Conservation (phyloP, 805 yeast genomes). For the Spathaspora girioi region DNA sequence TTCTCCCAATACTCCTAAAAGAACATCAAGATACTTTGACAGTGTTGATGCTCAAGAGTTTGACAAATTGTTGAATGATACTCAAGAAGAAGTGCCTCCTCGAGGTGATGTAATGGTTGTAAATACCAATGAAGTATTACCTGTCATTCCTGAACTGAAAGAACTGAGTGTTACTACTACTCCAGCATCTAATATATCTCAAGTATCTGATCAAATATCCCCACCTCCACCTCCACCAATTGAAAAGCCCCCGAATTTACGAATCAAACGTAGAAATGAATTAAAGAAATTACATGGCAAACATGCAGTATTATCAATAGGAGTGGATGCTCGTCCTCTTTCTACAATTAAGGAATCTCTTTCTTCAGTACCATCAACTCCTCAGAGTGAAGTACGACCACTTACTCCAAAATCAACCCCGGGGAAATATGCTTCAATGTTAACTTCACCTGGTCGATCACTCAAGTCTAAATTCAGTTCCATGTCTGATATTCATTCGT, state of each 20-base stretch:
- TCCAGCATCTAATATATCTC: background rate
- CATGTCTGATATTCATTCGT: background rate
- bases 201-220: background rate
- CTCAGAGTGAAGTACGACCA: background rate
- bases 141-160: background rate
- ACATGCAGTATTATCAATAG: background rate
- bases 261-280: constrained; percentile 1
- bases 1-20: background rate
- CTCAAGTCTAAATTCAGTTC: background rate
- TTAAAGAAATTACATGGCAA: background rate
- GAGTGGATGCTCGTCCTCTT: background rate
- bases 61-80: constrained; percentile 9
- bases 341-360: background rate
- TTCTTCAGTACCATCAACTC: background rate
- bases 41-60: background rate
- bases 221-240: constrained; percentile 10
- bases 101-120: constrained; percentile 11
- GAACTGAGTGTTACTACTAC: background rate
- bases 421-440: background rate
- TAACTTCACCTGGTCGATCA: background rate
- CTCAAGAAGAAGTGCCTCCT: constrained; percentile 11
- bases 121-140: background rate
- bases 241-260: constrained; percentile 7
- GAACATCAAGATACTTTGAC: constrained; percentile 1
- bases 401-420: background rate